Evolutionary conservation across 441 rosid genomes (phyloP), one percentile per base, ranked within the genome.

Genomic region (Populus trichocarpa): DNA sequence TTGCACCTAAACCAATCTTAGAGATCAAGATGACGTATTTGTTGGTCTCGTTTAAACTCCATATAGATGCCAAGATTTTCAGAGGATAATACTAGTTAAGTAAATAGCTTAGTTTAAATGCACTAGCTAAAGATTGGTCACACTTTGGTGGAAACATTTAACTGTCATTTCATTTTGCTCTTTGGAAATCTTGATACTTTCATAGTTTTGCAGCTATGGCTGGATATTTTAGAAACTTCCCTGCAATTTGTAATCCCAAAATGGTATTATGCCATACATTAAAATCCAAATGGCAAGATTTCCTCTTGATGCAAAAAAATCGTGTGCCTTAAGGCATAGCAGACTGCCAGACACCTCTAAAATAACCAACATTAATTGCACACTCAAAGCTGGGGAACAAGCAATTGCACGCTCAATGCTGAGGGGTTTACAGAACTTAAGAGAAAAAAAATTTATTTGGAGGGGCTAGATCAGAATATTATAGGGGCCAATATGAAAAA

Each of bases 71-170:
- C 30, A 40, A 22, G 16, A 46, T 74, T 26, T 36, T 35, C 69
- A 66, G 23, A 14, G 30, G 28, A 35, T 11, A 70, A 63, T 63
- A 40, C 5, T 57, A 53, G 50, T 53, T 6, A 6, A 59, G 74
- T 12, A 75, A 67, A 40, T 53, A 26, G 30, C 40, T 70, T 38
- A 70, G 71, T 46, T 75, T 46, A 75, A 46, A 68, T 22, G 30
- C 32, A 26, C 57, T 46, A 12, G 35, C 30, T 23, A 72, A 78
- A 26, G 80, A 65, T 33, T 28, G 50, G 67, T 4, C 32, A 64
- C 30, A 38, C 18, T 38, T 42, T 20, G 42, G 20, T 12, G 23
- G 42, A 67, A 38, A 50, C 33, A 20, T n/a, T 35, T 50, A 50
- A 46, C 53, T 26, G 32, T 6, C 35, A 53, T 57, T 40, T 35